Conservation (phyloP, 2,329 filamentous ascomycete genomes). For the Cladophialophora exuberans region DNA sequence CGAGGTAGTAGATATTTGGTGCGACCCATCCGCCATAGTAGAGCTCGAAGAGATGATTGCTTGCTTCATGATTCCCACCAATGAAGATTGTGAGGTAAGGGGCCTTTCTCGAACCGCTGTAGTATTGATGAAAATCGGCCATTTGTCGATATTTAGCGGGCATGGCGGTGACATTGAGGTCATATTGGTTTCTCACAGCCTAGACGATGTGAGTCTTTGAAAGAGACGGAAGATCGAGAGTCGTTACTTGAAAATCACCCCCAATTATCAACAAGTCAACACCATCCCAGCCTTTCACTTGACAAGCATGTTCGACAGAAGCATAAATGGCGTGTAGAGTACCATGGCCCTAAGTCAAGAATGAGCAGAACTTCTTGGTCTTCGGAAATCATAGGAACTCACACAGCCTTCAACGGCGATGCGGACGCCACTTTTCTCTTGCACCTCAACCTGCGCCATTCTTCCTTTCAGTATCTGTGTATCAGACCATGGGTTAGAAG, state of each 20-base stretch:
- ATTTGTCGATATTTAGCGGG: slow-evolving; percentile 84
- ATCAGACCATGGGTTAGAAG: neutral
- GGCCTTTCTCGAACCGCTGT: slow-evolving; percentile 74
- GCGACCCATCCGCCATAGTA: slow-evolving; percentile 98
- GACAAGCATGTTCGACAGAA: slow-evolving; percentile 70
- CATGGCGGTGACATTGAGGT: slow-evolving; percentile 87
- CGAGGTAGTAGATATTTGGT: slow-evolving; percentile 95
- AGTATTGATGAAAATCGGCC: slow-evolving; percentile 94
- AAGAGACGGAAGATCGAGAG: slow-evolving; percentile 8
- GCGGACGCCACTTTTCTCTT: slow-evolving; percentile 41
- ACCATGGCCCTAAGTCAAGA: slow-evolving; percentile 73
- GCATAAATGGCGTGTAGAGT: slow-evolving; percentile 90
- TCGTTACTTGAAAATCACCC: slow-evolving; percentile 82
- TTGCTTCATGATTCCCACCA: slow-evolving; percentile 93
- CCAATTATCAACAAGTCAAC: slow-evolving; percentile 93
- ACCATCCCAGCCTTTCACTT: slow-evolving; percentile 73
- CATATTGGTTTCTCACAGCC: slow-evolving; percentile 84
- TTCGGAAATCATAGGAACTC: no score
- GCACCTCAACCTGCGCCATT: slow-evolving; percentile 1
- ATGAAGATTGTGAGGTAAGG: slow-evolving; percentile 92
- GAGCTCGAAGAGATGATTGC: slow-evolving; percentile 85
- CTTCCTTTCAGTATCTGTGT: neutral
- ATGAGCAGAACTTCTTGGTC: slow-evolving; percentile 7
- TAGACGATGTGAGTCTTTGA: slow-evolving; percentile 41
- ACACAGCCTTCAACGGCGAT: slow-evolving; percentile 9